phyloP scores from a whole-genome alignment of 441 rosid genomes.

The Jatropha multifida region DNA sequence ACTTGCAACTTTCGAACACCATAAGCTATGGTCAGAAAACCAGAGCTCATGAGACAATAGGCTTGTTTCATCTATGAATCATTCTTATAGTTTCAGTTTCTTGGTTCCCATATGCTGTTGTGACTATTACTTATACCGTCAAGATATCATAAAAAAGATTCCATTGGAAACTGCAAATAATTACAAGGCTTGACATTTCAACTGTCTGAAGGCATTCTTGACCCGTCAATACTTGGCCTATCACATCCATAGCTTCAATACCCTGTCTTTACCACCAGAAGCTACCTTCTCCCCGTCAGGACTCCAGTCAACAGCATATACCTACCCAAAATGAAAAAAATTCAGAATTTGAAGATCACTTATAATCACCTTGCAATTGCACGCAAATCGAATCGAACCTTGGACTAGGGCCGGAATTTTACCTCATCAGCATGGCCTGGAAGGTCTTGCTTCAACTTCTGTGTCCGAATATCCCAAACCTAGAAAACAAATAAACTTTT shows the following conservation, averaged over 20 bases:
- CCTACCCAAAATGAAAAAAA: constrained; percentile 34
- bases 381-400: background rate
- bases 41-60: background rate
- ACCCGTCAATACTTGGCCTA: constrained; percentile 25
- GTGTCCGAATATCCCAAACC: constrained; percentile 89
- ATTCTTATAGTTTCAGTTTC: background rate
- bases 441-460: constrained; percentile 85
- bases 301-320: constrained; percentile 97
- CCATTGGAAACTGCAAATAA: background rate
- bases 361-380: background rate
- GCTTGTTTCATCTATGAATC: background rate
- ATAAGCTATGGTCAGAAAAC: background rate
- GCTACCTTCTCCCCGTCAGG: constrained; percentile 99
- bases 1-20: background rate
- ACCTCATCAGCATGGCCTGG: constrained; percentile 99
- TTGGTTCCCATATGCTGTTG: background rate
- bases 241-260: constrained; percentile 93
- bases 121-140: background rate
- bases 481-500: constrained; percentile 23
- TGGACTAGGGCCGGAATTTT: constrained; percentile 1
- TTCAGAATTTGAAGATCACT: constrained; percentile 12
- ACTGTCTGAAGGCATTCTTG: background rate
- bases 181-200: background rate
- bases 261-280: constrained; percentile 92
- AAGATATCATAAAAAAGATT: background rate